phyloP scores from a whole-genome alignment of 257 asterid species.

The Capsicum baccatum region DNA sequence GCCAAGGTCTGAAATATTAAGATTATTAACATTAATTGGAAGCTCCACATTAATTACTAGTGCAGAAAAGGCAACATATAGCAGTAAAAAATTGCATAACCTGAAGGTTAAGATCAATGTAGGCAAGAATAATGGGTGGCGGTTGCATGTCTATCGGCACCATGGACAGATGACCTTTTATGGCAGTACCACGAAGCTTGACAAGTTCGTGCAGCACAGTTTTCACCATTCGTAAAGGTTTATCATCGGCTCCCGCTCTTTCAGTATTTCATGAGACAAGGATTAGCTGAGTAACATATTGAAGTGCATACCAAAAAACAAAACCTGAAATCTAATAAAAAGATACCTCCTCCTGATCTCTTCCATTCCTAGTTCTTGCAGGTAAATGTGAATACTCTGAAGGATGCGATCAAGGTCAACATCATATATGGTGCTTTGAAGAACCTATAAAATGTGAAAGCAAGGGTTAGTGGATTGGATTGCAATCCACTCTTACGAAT shows the following conservation, averaged over 20 bases:
- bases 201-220: conserved; percentile 98
- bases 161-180: conserved; percentile 97
- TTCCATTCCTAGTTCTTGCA: conserved; percentile 97
- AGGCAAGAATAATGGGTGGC: conserved; percentile 96
- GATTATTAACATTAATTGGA: conserved; percentile 18
- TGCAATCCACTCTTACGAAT: too few species aligned
- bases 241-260: conserved; percentile 99
- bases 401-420: conserved; percentile 96
- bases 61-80: neutral
- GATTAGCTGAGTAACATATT: neutral
- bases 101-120: conserved; percentile 98
- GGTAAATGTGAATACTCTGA: conserved; percentile 93
- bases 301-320: conserved; percentile 29
- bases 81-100: conserved; percentile 40
- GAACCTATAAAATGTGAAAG: conserved; percentile 62
- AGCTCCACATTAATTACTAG: neutral
- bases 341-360: conserved; percentile 90
- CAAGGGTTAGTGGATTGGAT: neutral
- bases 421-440: conserved; percentile 90
- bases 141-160: conserved; percentile 99
- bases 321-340: neutral
- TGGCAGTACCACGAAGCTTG: conserved; percentile 98
- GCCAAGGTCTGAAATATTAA: conserved; percentile 83
- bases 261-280: conserved; percentile 30
- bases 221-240: conserved; percentile 99